Evolutionary conservation across 495 filamentous ascomycete species (phyloP), one percentile per base, ranked within the genome.

Genomic region (Chaetomidium leptoderma): DNA sequence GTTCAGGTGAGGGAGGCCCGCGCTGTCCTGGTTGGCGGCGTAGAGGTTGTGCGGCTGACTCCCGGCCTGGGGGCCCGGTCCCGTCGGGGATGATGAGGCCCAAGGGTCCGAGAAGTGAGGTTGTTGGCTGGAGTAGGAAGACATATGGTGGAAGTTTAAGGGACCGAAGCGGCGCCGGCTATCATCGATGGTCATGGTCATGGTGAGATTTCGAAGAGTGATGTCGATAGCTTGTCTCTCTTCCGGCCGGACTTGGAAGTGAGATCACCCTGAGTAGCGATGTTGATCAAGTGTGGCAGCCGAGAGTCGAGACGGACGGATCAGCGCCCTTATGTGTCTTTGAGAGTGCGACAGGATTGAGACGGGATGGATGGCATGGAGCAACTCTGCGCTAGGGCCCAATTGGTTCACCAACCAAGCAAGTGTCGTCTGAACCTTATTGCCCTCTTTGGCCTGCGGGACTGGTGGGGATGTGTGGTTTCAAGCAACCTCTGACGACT

Each of bases 71-170:
- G 62, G 46, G 3, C 45, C 53, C 13, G 58, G 56, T 1, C 59
- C 68, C 13, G 64, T 39, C 32, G 65, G 33, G 16, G 66, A 59
- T 26, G 70, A 78, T 54, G 86, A 76, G 55, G 78, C 79, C 92
- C 92, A 97, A 16, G 92, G 92, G 71, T 97, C 91, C 67, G 89
- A 91, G 78, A 97, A 97, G 67, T 92, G 88, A 47, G 91, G 90
- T 44, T 83, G 90, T 44, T 83, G 72, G 50, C 77, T 86, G 35
- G 72, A 70, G 67, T 76, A 77, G 66, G 83, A 80, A 75, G 77
- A 75, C 75, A 80, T 77, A 71, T 84, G 84, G 72, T 92, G 88
- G 78, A 92, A 95, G 72, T 83, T 82, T 78, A 92, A 57, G 63
- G 81, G 82, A 76, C 89, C 85, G 74, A 90, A 86, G 78, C 89